Percentiles rank a stretch among this genome's conserved stretches.
These are phyloP conservation scores for Xylaria digitata DNA, from an alignment of 2,329 filamentous ascomycete species.

Conservation along the genomic window DNA sequence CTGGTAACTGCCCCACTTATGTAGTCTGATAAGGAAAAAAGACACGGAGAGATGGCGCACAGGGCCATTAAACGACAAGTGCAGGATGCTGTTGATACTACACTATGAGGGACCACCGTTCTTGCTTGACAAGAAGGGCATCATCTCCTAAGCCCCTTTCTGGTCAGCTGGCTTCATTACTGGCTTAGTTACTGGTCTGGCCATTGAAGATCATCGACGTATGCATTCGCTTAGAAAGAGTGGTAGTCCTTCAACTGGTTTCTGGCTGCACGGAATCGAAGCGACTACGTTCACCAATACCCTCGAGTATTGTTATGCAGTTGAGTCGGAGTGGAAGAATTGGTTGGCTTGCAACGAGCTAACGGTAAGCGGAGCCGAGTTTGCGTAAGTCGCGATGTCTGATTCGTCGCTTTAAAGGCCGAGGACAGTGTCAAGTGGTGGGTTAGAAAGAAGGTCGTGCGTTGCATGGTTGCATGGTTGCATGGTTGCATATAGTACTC, in stretches of 20 bases:
- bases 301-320: slow-evolving; percentile 19
- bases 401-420: slow-evolving; percentile 39
- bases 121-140: neutral
- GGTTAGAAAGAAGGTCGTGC: slow-evolving; percentile 27
- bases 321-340: slow-evolving; percentile 25
- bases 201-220: slow-evolving; percentile 19
- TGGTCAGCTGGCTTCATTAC: slow-evolving; percentile 9
- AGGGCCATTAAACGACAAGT: neutral
- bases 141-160: slow-evolving; percentile 3
- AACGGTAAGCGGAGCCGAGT: slow-evolving; percentile 34
- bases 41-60: neutral
- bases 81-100: slow-evolving; percentile 1
- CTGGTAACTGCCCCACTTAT: neutral
- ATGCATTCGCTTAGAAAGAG: slow-evolving; percentile 21
- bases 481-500: slow-evolving; percentile 7
- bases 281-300: slow-evolving; percentile 26
- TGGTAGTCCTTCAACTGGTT: slow-evolving; percentile 14
- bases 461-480: slow-evolving; percentile 22
- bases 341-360: slow-evolving; percentile 37
- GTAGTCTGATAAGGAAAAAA: neutral
- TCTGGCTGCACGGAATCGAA: slow-evolving; percentile 24
- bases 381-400: slow-evolving; percentile 31
- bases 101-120: neutral
- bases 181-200: neutral
- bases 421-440: slow-evolving; percentile 26